A percentile compares a stretch with the other conserved stretches of the same genome.
phyloP scores from a whole-genome alignment of 2,329 filamentous ascomycete species.

The Monilinia fructigena region DNA sequence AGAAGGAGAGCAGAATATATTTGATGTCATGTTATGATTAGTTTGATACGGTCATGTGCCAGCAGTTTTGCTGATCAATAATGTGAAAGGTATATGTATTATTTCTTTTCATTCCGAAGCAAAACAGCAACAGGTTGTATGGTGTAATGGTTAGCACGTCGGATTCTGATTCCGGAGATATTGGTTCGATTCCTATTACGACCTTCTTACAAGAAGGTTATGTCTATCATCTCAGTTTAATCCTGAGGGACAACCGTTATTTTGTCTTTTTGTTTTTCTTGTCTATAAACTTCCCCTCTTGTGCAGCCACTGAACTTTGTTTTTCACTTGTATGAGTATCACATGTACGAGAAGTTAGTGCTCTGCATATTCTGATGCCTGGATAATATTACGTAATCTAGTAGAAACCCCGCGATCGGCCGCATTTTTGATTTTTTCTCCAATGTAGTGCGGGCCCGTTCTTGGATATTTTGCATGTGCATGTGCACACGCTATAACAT shows the following conservation, averaged over 20 bases:
- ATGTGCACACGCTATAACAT: background rate
- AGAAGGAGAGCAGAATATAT: too few species aligned
- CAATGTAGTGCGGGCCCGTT: background rate
- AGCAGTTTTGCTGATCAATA: too few species aligned
- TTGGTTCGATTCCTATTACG: conserved; percentile 26
- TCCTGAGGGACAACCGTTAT: background rate
- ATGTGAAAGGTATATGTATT: too few species aligned
- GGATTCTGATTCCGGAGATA: conserved; percentile 33
- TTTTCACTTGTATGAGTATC: background rate
- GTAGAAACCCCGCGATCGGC: conserved; percentile 11
- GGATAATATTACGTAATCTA: conserved; percentile 9
- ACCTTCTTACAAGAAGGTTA: conserved; percentile 15
- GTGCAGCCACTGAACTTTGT: background rate
- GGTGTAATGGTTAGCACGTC: conserved; percentile 32
- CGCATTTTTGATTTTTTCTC: conserved; percentile 1
- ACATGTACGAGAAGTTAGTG: background rate
- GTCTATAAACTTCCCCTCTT: too few species aligned
- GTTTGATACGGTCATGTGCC: too few species aligned
- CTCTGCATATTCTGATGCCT: background rate
- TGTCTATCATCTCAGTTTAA: conserved; percentile 8
- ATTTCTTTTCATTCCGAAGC: too few species aligned
- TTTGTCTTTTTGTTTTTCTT: background rate
- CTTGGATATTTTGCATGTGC: background rate
- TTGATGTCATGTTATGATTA: too few species aligned
- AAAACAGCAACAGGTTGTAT: conserved; percentile 8